Percentiles rank a stretch among this genome's conserved stretches.
These are phyloP conservation scores for Pleodorina starrii DNA, from an alignment of 139 green algal genomes.

Conservation along the genomic window DNA sequence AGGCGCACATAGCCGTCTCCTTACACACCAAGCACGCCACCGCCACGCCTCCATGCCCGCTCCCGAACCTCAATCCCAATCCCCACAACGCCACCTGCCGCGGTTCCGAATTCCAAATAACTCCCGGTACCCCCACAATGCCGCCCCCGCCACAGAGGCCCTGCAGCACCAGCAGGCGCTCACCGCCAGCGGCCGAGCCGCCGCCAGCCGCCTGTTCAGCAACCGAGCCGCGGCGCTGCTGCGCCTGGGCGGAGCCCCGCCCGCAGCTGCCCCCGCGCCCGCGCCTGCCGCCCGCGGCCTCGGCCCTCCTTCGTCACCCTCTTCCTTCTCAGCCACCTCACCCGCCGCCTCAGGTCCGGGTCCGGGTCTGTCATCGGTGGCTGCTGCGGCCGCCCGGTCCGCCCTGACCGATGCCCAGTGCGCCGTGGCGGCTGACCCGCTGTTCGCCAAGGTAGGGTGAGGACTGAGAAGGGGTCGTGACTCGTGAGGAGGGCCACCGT, in stretches of 20 bases:
- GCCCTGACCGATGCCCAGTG: constrained; percentile 18
- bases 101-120: too few species aligned
- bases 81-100: too few species aligned
- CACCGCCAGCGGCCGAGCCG: neutral
- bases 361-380: neutral
- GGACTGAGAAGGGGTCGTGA: neutral
- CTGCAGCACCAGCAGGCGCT: neutral
- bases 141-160: neutral
- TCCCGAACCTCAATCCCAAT: too few species aligned
- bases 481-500: too few species aligned
- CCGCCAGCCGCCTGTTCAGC: constrained; percentile 11
- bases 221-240: constrained; percentile 43
- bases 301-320: neutral
- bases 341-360: too few species aligned
- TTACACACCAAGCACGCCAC: too few species aligned
- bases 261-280: neutral
- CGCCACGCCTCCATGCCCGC: too few species aligned
- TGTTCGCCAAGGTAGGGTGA: constrained; percentile 30
- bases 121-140: too few species aligned
- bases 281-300: neutral
- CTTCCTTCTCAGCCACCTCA: neutral
- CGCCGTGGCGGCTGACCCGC: constrained; percentile 24
- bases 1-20: too few species aligned
- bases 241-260: neutral
- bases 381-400: neutral